Evolutionary conservation across 1,139 yeast genomes (phyloP).

Genomic region (Sugiyamaella grinbergsii): DNA sequence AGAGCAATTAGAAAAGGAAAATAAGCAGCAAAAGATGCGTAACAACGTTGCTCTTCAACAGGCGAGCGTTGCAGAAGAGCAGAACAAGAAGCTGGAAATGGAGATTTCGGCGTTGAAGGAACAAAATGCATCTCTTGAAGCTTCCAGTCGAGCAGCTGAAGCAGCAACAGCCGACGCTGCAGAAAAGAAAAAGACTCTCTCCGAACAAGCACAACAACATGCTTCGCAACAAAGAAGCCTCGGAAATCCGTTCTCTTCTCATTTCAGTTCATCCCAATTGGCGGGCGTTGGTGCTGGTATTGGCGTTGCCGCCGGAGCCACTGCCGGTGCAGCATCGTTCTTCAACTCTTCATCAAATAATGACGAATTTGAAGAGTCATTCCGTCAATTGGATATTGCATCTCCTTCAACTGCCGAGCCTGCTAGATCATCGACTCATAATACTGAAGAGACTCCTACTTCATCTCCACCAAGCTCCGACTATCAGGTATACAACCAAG

Average conservation of each 20-base stretch:
- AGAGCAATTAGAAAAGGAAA: slow-evolving; percentile 54
- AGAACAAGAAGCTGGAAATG: slow-evolving; percentile 51
- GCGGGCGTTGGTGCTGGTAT: slow-evolving; percentile 28
- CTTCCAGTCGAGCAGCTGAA: slow-evolving; percentile 41
- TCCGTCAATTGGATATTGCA: slow-evolving; percentile 35
- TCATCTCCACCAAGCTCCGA: slow-evolving; percentile 58
- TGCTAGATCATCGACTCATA: slow-evolving; percentile 47
- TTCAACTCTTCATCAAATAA: slow-evolving; percentile 23
- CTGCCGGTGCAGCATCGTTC: slow-evolving; percentile 30
- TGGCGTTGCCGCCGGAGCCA: slow-evolving; percentile 36
- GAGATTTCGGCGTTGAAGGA: slow-evolving; percentile 45
- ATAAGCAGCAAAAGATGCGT: slow-evolving; percentile 62
- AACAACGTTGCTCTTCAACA: slow-evolving; percentile 70
- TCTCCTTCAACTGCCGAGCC: slow-evolving; percentile 39
- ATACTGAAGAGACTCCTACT: slow-evolving; percentile 54
- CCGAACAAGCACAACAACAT: neutral
- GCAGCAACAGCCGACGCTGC: slow-evolving; percentile 29
- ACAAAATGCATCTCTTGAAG: slow-evolving; percentile 43
- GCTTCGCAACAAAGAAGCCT: slow-evolving; percentile 18
- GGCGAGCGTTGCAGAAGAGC: slow-evolving; percentile 56
- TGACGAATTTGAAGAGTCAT: slow-evolving; percentile 36
- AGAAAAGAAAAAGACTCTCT: slow-evolving; percentile 4
- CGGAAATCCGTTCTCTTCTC: slow-evolving; percentile 25
- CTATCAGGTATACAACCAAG: slow-evolving; percentile 38
- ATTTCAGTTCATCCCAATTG: slow-evolving; percentile 8